Conservation (phyloP, 2,329 filamentous ascomycete species). For the Ramularia endophylla region DNA sequence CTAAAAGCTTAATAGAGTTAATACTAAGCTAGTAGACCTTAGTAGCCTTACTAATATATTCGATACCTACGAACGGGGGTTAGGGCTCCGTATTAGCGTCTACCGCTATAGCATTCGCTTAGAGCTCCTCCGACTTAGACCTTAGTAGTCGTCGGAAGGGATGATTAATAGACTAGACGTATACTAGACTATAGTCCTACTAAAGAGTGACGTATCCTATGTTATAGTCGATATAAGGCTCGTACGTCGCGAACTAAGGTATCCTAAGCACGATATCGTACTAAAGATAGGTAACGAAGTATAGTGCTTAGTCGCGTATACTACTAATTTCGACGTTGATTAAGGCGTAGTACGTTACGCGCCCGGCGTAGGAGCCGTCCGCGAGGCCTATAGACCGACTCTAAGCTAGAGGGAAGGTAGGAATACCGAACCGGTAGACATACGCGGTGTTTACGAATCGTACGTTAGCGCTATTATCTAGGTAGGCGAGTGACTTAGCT, state of each 20-base stretch:
- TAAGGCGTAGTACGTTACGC: not conserved
- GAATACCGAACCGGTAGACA: no score
- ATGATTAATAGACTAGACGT: no score
- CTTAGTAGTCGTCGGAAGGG: not conserved
- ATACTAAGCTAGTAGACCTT: not conserved
- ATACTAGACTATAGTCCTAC: no score
- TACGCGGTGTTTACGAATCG: no score
- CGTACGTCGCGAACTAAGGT: not conserved
- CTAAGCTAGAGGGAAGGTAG: no score
- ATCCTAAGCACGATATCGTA: not conserved
- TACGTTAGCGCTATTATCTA: no score
- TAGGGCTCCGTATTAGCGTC: not conserved
- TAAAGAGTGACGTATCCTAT: no score
- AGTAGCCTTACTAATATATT: not conserved
- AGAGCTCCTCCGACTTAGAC: no score
- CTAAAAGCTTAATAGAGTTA: not conserved
- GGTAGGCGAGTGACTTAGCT: no score
- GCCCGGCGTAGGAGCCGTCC: no score
- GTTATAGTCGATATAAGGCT: not conserved
- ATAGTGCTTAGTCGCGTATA: not conserved
- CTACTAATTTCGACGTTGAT: not conserved
- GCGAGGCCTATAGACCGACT: no score
- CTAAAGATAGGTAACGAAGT: not conserved
- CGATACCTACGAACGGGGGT: not conserved
- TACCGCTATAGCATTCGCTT: not conserved